Base-by-base conservation (phyloP, 2,329 filamentous ascomycete species). In the Pseudonectria buxi region DNA sequence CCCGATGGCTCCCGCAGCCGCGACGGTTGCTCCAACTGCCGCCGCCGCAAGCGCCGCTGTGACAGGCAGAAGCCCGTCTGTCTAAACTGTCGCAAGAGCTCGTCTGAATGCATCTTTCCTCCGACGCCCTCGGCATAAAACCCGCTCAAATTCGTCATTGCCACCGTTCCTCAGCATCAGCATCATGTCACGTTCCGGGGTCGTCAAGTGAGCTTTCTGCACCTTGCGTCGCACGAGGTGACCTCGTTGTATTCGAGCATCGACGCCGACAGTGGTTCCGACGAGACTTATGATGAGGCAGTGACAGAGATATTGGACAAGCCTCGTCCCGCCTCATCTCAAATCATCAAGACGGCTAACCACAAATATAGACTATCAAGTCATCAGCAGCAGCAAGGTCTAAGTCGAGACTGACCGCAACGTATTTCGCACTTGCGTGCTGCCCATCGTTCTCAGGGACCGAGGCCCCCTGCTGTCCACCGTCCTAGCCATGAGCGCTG, bases 31-130 rank as follows among this genome's bases (percentile, higher is more conserved):
- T 62, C 61, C 37, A 64, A 65, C 37, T 71, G 71, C 45, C 60
- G 71, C 36, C 69, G 67, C 40, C 61, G 71, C 37, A 73, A 71
- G 46, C 51, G 69, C n/a, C 59, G 61, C 34, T 74, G 71, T 49
- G 68, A 73, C 44, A 36, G 46, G 13, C 27, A 46, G 14, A 51
- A 51, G 12, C 49, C 49, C 3, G 6, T 33, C 1, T 51, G 48
- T 28, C 22, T 24, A 22, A 31, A 40, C 10, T 51, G 48, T 24
- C 39, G 36, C 18, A 40, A 36, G 30, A 16, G 16, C 6, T 41
- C 40, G 13, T 37, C 43, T 6, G 32, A 48, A 4, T 51, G 49
- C 15, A 14, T 51, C 18, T 51, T 45, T 28, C 47, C 47, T 2
- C 9, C 30, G 2, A 29, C 35, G 5, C 38, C 35, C 2, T 50